Conservation (phyloP, 495 filamentous ascomycete species). For the Penicillium samsonianum region DNA sequence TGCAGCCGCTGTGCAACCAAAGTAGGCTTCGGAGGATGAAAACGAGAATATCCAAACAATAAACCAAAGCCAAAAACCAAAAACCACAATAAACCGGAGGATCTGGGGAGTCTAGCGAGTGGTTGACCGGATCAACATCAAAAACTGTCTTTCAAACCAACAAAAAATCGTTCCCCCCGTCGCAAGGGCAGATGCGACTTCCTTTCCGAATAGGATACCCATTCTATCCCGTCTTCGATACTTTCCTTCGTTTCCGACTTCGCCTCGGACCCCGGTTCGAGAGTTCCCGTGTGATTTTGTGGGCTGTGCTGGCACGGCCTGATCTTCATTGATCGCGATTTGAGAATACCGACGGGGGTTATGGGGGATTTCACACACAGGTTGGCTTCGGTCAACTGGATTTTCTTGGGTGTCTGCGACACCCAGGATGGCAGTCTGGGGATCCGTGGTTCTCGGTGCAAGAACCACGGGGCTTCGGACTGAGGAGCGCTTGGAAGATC, state of each 20-base stretch:
- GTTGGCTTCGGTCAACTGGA: background rate
- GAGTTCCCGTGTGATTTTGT: background rate
- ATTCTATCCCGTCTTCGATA: background rate
- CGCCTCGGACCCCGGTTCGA: background rate
- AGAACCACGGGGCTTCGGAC: background rate
- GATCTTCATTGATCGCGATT: background rate
- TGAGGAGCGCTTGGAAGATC: background rate
- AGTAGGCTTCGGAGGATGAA: slow-evolving; percentile 68
- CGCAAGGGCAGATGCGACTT: background rate
- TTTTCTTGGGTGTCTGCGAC: background rate
- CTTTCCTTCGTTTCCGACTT: background rate
- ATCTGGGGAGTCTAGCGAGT: background rate
- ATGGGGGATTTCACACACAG: background rate
- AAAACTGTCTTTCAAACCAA: background rate
- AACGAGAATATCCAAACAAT: background rate
- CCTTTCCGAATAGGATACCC: background rate
- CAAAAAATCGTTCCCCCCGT: background rate
- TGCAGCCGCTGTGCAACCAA: slow-evolving; percentile 72
- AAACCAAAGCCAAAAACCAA: background rate
- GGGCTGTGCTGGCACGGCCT: slow-evolving; percentile 22
- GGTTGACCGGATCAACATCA: background rate
- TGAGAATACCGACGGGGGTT: background rate
- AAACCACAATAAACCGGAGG: background rate
- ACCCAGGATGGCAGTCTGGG: background rate
- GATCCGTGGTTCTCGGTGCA: background rate